A percentile compares a stretch with the other conserved stretches of the same genome.
phyloP scores from a whole-genome alignment of 169 alveolate species.

The Cryptosporidium felis region DNA sequence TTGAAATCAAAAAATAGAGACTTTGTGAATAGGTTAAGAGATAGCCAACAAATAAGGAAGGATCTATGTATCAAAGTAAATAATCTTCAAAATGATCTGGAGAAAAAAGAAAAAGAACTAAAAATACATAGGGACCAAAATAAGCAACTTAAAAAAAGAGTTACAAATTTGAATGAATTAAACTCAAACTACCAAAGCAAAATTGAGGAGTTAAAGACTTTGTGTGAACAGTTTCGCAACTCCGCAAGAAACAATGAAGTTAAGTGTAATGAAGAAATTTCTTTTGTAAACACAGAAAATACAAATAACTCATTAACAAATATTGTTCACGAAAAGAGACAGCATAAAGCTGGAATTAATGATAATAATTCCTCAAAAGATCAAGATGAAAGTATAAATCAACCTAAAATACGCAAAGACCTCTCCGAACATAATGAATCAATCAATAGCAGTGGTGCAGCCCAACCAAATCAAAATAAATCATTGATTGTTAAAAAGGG shows the following conservation, averaged over 20 bases:
- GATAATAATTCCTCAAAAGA: background rate
- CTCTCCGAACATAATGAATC: background rate
- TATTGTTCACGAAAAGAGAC: background rate
- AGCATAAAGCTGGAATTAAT: background rate
- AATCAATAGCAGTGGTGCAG: background rate
- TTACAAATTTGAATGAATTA: constrained; percentile 40
- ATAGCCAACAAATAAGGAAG: constrained; percentile 66
- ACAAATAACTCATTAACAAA: background rate
- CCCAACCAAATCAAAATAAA: constrained; percentile 4
- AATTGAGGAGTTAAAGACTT: constrained; percentile 34
- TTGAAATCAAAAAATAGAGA: constrained; percentile 48
- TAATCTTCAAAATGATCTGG: constrained; percentile 55
- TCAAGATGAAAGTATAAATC: background rate
- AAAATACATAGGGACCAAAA: constrained; percentile 52
- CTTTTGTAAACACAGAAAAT: background rate
- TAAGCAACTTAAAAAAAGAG: constrained; percentile 62
- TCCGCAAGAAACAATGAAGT: constrained; percentile 1
- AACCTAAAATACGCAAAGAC: background rate
- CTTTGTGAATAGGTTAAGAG: constrained; percentile 45
- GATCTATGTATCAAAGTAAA: constrained; percentile 60
- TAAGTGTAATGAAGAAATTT: background rate
- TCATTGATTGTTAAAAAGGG: constrained; percentile 45
- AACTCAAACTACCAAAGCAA: constrained; percentile 56
- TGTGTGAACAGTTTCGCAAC: constrained; percentile 18
- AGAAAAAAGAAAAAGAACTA: constrained; percentile 55